Evolutionary conservation across 176 grass and related monocot genomes (phyloP), one percentile per base, ranked within the genome.

Genomic region (Elaeis guineensis): DNA sequence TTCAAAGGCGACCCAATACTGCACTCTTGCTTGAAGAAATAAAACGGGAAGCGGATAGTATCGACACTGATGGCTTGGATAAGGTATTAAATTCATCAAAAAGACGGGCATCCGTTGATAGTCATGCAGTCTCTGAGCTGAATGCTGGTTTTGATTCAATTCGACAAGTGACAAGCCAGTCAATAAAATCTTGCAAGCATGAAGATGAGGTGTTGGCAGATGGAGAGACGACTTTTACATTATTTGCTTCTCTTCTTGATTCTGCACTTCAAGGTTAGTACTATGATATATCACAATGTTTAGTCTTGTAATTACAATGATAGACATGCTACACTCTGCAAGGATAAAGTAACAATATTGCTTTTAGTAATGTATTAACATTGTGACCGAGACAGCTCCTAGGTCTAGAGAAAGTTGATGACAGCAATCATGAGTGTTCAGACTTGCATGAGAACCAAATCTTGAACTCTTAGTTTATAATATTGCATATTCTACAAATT

Each of bases 11-110:
- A 52, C 78, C 78, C n/a, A 97, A 91, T 59, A 82, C 92, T 48
- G 87, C 83, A 29, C 59, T 97, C 32, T 81, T 97, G 30, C 92
- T 97, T 23, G 92, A 97, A 50, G 92, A 89, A 63, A 91, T 97
- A 61, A 97, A 97, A 65, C 78, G 88, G 70, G 92, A 97, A 61
- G 76, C 72, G 21, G 89, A 95, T 22, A 81, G 67, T 75, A 75
- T 82, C 17, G 69, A 79, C 49, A 20, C 67, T 5, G 80, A 95
- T 55, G 75, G 67, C 62, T 30, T 88, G 50, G 75, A 84, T 61
- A 93, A 55, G 59, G 39, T 83, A 28, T 83, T 57, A 18, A 65
- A 78, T 69, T 77, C 77, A 54, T 57, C 70, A 19, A 80, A 50
- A 32, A 89, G 76, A 71, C 72, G 78, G 26, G 58, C 61, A 67